Conservation (phyloP, 2,329 filamentous ascomycete species). For the Ceratocystis colombiana region DNA sequence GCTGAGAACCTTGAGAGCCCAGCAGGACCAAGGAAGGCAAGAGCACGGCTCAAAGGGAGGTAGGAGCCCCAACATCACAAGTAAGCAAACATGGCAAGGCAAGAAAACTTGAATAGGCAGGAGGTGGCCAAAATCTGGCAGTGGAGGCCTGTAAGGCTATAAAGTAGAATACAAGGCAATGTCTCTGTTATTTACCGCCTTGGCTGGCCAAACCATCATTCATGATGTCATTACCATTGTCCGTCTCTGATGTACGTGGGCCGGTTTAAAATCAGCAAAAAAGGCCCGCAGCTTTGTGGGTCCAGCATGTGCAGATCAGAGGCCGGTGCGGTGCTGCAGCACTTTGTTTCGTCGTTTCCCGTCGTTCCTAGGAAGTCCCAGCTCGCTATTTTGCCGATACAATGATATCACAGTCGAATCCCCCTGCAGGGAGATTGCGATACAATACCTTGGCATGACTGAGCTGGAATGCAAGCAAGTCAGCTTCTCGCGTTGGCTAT, state of each 20-base stretch:
- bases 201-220: too few species aligned
- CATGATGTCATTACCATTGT: background rate
- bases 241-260: background rate
- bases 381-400: background rate
- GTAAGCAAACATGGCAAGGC: background rate
- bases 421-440: background rate
- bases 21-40: constrained; percentile 6
- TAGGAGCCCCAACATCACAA: constrained; percentile 2
- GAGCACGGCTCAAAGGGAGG: constrained; percentile 12
- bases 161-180: background rate
- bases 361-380: background rate
- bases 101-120: background rate
- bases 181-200: background rate
- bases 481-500: background rate
- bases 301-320: too few species aligned
- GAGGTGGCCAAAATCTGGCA: too few species aligned
- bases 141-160: too few species aligned
- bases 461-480: constrained; percentile 5
- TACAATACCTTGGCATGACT: background rate
- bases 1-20: constrained; percentile 10
- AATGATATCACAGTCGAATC: background rate
- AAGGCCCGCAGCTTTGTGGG: too few species aligned
- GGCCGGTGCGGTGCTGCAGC: too few species aligned
- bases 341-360: background rate
- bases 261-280: too few species aligned